A percentile compares a stretch with the other conserved stretches of the same genome.
phyloP scores from a whole-genome alignment of 768 basidiomycete species.

The Tricholoma bakamatsutake region DNA sequence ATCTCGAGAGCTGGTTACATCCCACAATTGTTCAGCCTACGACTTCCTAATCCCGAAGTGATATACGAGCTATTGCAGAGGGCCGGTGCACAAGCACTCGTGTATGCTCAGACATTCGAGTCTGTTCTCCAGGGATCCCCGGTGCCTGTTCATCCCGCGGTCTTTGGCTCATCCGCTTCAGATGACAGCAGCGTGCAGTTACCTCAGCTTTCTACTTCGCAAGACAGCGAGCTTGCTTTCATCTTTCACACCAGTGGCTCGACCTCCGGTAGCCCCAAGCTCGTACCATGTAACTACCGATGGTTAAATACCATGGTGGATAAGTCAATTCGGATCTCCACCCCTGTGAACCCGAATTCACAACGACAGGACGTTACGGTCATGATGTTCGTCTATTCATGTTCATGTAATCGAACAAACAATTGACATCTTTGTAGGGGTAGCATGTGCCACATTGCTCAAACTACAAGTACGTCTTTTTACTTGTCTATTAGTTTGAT shows the following conservation, averaged over 20 bases:
- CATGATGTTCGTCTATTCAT: constrained; percentile 44
- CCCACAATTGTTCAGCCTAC: constrained; percentile 60
- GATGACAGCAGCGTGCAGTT: constrained; percentile 26
- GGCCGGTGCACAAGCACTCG: constrained; percentile 49
- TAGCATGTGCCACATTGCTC: constrained; percentile 79
- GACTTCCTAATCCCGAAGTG: constrained; percentile 52
- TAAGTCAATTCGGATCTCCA: constrained; percentile 40
- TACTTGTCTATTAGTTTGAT: constrained; percentile 11
- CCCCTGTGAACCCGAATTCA: constrained; percentile 30
- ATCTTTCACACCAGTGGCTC: constrained; percentile 67
- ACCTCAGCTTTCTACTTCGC: constrained; percentile 29
- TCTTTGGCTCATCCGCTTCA: constrained; percentile 19
- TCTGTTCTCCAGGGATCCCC: constrained; percentile 30
- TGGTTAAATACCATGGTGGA: constrained; percentile 46
- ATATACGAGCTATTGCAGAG: constrained; percentile 54
- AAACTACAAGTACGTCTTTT: constrained; percentile 59
- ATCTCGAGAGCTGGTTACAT: constrained; percentile 61
- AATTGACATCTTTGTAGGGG: constrained; percentile 41
- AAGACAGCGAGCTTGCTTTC: constrained; percentile 33
- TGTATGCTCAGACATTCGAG: constrained; percentile 46
- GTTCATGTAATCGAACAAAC: neutral
- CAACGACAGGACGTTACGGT: constrained; percentile 46
- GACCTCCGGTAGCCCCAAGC: constrained; percentile 60
- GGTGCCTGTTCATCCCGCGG: constrained; percentile 34
- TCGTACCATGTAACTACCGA: constrained; percentile 49